These are phyloP conservation scores for Fragilariopsis cylindrus DNA, from an alignment of 108 stramenopile genomes.

Conservation along the genomic window DNA sequence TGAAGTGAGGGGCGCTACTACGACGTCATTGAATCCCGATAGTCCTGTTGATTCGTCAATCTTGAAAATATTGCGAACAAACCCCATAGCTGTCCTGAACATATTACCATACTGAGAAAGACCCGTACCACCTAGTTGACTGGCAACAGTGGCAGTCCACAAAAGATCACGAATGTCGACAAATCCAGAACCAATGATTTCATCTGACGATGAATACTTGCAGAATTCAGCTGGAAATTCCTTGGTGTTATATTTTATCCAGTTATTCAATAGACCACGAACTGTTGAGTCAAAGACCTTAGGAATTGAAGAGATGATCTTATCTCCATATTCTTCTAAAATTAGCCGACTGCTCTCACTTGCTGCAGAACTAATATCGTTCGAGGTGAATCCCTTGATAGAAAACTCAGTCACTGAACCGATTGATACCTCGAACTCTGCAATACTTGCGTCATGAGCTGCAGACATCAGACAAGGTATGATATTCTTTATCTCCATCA, in stretches of 20 bases:
- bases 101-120: conserved; percentile 57
- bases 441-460: conserved; percentile 42
- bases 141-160: conserved; percentile 30
- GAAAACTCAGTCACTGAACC: conserved; percentile 16
- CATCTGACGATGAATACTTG: neutral
- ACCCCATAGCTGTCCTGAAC: conserved; percentile 35
- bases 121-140: conserved; percentile 44
- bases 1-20: conserved; percentile 53
- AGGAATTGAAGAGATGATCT: conserved; percentile 32
- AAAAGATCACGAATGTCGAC: conserved; percentile 74
- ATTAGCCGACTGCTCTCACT: conserved; percentile 11
- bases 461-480: conserved; percentile 57
- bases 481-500: conserved; percentile 50
- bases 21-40: conserved; percentile 53
- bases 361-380: conserved; percentile 15
- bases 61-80: conserved; percentile 50
- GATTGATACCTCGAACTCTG: conserved; percentile 38
- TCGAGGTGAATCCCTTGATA: conserved; percentile 23
- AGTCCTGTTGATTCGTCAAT: conserved; percentile 49
- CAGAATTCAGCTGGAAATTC: conserved; percentile 4
- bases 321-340: conserved; percentile 26
- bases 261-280: conserved; percentile 29
- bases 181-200: conserved; percentile 1
- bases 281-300: conserved; percentile 37
- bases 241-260: conserved; percentile 24